Conservation (phyloP, 805 yeast genomes). For the Saccharomycopsis microspora region DNA sequence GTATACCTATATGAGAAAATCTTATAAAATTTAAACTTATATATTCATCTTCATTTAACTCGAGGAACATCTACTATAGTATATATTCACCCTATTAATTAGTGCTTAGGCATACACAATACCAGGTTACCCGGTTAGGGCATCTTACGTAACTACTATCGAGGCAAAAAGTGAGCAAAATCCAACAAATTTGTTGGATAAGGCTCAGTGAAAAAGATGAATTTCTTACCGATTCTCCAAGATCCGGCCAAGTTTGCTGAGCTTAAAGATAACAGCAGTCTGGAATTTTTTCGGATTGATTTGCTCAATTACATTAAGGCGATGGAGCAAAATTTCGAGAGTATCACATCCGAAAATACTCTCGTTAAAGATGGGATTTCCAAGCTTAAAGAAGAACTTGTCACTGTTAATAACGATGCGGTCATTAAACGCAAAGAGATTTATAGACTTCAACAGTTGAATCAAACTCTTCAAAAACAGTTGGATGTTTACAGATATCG, state of each 20-base stretch:
- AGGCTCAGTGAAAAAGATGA: constrained; percentile 1
- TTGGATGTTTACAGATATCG: constrained; percentile 7
- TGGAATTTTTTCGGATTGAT: constrained; percentile 14
- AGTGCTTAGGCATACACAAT: too few relatives aligned
- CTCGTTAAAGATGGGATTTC: constrained; percentile 7
- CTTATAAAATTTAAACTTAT: too few relatives aligned
- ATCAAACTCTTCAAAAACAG: constrained; percentile 8
- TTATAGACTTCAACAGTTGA: constrained; percentile 7
- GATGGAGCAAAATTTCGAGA: constrained; percentile 9
- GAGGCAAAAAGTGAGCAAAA: too few relatives aligned
- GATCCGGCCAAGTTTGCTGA: constrained; percentile 12
- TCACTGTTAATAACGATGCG: constrained; percentile 12
- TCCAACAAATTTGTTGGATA: too few relatives aligned
- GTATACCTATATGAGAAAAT: too few relatives aligned
- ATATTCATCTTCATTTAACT: too few relatives aligned
- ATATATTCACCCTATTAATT: too few relatives aligned
- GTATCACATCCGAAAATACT: constrained; percentile 4
- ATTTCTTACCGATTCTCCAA: constrained; percentile 11
- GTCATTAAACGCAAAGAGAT: constrained; percentile 14
- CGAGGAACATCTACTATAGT: too few relatives aligned
- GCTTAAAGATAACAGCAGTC: constrained; percentile 3
- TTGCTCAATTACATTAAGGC: constrained; percentile 13
- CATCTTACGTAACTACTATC: too few relatives aligned
- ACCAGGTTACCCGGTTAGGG: too few relatives aligned
- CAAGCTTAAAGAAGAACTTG: constrained; percentile 13